A percentile compares a stretch with the other conserved stretches of the same genome.
Conservation (phyloP, 129 eudicot species). For the Ambrosia trifida region DNA sequence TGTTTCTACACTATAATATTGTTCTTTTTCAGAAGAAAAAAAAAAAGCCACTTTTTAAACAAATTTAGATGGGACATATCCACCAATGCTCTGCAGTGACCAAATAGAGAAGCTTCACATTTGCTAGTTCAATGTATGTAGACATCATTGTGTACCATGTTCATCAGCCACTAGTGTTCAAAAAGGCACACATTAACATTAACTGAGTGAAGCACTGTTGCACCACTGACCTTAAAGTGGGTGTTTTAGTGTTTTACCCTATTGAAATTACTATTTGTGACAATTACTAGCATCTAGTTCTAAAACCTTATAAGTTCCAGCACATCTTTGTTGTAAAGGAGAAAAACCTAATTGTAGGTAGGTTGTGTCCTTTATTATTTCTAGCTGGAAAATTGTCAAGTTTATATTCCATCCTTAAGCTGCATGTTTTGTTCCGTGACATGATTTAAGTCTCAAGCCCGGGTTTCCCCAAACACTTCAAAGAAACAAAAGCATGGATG, state of each 20-base stretch:
- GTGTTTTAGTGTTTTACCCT: constrained; percentile 34
- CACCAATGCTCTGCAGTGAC: constrained; percentile 33
- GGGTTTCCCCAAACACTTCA: constrained; percentile 71
- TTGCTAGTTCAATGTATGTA: constrained; percentile 32
- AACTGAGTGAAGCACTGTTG: constrained; percentile 36
- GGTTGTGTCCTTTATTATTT: constrained; percentile 33
- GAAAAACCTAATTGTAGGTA: constrained; percentile 30
- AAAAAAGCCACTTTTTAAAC: constrained; percentile 27
- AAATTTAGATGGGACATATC: constrained; percentile 24
- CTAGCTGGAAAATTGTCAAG: constrained; percentile 14
- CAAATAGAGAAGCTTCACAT: constrained; percentile 22
- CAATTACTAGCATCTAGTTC: constrained; percentile 23
- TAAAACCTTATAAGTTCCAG: constrained; percentile 35
- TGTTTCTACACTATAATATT: constrained; percentile 15
- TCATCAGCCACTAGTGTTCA: constrained; percentile 15
- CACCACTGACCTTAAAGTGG: constrained; percentile 36
- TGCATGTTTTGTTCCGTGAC: constrained; percentile 20
- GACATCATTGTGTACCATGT: constrained; percentile 29
- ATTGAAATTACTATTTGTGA: constrained; percentile 26
- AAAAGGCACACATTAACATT: constrained; percentile 19
- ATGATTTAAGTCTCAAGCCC: constrained; percentile 31
- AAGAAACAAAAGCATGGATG: constrained; percentile 40
- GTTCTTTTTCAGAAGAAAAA: constrained; percentile 18
- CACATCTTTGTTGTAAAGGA: constrained; percentile 28
- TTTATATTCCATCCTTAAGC: constrained; percentile 26